Conservation (phyloP, 176 grass and related monocot species). For the Rhipidocladum racemiflorum region DNA sequence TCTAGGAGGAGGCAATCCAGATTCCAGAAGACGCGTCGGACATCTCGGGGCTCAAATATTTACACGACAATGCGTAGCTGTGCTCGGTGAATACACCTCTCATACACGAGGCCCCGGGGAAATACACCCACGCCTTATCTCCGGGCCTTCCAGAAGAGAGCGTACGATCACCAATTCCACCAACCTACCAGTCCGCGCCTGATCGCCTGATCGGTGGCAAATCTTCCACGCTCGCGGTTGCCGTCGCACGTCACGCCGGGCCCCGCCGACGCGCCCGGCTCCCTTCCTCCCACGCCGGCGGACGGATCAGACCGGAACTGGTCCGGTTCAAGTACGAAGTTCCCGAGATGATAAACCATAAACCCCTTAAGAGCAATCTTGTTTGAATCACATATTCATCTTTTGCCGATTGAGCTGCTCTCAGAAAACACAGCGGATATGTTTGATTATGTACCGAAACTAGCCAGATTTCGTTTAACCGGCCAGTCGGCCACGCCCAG, state of each 20-base stretch:
- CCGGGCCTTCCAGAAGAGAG: background rate
- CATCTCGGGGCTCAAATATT: background rate
- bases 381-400: background rate
- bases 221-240: background rate
- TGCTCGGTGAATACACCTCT: background rate
- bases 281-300: background rate
- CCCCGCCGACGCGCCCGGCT: background rate
- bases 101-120: background rate
- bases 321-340: background rate
- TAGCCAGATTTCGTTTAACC: background rate
- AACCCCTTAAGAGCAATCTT: background rate
- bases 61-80: background rate
- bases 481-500: background rate
- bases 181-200: background rate
- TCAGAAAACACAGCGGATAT: no score
- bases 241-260: background rate
- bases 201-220: background rate
- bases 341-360: background rate
- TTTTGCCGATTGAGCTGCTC: background rate
- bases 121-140: background rate
- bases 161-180: constrained; percentile 4
- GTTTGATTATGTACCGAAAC: background rate
- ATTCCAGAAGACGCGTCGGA: background rate
- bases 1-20: background rate
- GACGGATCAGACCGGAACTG: no score